Conservation (phyloP, 2,329 filamentous ascomycete species). For the Scedosporium minutisporum region DNA sequence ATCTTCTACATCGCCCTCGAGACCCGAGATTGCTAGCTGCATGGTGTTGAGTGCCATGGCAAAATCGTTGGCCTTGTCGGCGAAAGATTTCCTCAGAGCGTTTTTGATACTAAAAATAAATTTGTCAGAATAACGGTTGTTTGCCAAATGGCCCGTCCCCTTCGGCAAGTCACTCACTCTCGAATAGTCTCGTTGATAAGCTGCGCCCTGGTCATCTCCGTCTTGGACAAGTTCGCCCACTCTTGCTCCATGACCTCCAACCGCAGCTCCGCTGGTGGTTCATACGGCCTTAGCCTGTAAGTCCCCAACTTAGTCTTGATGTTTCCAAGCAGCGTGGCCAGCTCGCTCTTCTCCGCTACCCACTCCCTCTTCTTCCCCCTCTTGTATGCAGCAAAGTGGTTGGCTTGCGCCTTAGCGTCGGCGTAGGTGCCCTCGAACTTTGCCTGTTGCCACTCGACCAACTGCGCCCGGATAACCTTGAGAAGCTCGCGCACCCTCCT, state of each 20-base stretch:
- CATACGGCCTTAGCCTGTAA: constrained; percentile 82
- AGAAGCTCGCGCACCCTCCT: constrained; percentile 78
- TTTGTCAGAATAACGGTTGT: too few relatives aligned
- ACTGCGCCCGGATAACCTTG: constrained; percentile 62
- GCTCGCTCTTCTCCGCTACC: constrained; percentile 96
- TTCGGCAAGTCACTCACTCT: constrained; percentile 48
- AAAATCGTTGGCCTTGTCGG: constrained; percentile 97
- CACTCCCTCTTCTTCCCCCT: constrained; percentile 81
- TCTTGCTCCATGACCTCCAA: constrained; percentile 73
- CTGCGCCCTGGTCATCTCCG: constrained; percentile 82
- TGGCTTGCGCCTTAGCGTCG: constrained; percentile 81
- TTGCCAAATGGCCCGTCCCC: not conserved
- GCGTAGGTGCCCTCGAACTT: constrained; percentile 84
- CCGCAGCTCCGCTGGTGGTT: constrained; percentile 75
- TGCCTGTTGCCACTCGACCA: constrained; percentile 66
- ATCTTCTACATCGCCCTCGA: constrained; percentile 94
- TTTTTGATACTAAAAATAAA: constrained; percentile 69
- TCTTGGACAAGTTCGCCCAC: constrained; percentile 70
- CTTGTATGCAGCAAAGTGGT: constrained; percentile 81
- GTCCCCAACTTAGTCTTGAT: constrained; percentile 98
- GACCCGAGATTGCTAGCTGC: constrained; percentile 87
- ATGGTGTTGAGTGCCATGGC: constrained; percentile 90
- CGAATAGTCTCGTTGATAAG: constrained; percentile 96
- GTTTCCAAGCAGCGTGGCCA: constrained; percentile 86
- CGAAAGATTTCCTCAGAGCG: constrained; percentile 80